Conservation (phyloP, 257 asterid species). For the Gentiana straminea region DNA sequence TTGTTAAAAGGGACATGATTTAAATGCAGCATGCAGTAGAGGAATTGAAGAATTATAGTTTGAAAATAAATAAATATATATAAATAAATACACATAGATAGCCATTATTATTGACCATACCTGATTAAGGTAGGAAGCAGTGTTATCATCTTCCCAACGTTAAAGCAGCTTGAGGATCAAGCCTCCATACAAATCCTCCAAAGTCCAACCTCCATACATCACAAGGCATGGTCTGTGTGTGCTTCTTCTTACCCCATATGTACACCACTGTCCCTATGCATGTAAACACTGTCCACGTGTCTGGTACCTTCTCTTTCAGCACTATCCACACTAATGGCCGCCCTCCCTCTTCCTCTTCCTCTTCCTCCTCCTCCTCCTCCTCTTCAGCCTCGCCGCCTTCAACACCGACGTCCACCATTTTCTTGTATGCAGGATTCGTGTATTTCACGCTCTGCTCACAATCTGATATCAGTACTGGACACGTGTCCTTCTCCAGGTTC, state of each 20-base stretch:
- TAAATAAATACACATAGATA: too few species aligned
- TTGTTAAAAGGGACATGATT: too few species aligned
- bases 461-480: slow-evolving; percentile 35
- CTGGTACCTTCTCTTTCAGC: slow-evolving; percentile 23
- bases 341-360: slow-evolving; percentile 3
- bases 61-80: too few species aligned
- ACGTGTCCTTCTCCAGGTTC: slow-evolving; percentile 28
- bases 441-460: slow-evolving; percentile 25
- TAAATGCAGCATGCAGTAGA: too few species aligned
- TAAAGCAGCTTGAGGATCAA: slow-evolving; percentile 35
- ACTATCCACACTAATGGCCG: slow-evolving; percentile 16
- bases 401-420: slow-evolving; percentile 17
- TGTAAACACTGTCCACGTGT: slow-evolving; percentile 23
- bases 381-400: not conserved
- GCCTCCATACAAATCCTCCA: slow-evolving; percentile 51
- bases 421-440: slow-evolving; percentile 29
- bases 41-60: too few species aligned
- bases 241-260: slow-evolving; percentile 9
- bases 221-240: slow-evolving; percentile 33
- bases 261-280: slow-evolving; percentile 36
- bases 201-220: slow-evolving; percentile 47
- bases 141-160: slow-evolving; percentile 13
- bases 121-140: too few species aligned
- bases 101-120: too few species aligned
- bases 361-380: not conserved